A percentile compares a stretch with the other conserved stretches of the same genome.
phyloP scores from a whole-genome alignment of 2,329 filamentous ascomycete species.

The Hyphodiscus sp. region DNA sequence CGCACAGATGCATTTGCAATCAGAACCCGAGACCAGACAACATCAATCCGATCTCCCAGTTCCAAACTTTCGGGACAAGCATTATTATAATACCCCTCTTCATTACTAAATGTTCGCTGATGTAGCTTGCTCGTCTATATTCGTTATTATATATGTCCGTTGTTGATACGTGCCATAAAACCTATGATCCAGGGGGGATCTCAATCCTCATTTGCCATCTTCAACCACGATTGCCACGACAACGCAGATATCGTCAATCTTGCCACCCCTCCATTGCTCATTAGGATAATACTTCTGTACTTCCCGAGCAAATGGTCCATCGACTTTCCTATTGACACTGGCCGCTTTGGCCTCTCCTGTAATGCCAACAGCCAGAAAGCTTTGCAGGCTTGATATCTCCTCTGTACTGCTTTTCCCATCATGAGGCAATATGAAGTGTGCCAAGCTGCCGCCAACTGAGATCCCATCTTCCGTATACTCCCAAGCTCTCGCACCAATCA shows the following conservation, averaged over 20 bases:
- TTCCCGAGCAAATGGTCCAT: constrained; percentile 93
- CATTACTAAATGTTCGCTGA: background rate
- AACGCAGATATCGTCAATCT: constrained; percentile 92
- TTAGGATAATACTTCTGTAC: constrained; percentile 81
- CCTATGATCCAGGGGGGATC: background rate
- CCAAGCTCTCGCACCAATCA: constrained; percentile 74
- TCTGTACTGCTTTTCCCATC: constrained; percentile 31
- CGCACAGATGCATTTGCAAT: too few relatives aligned
- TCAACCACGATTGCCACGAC: constrained; percentile 74
- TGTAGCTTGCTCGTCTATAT: background rate
- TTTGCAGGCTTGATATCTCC: constrained; percentile 55
- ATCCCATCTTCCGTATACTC: constrained; percentile 54
- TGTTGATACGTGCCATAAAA: background rate
- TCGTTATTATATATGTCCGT: background rate
- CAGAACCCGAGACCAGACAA: background rate
- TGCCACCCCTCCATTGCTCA: constrained; percentile 85
- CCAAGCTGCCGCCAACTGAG: constrained; percentile 54
- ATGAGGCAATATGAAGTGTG: constrained; percentile 43
- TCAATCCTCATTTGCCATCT: constrained; percentile 33
- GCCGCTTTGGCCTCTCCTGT: constrained; percentile 77
- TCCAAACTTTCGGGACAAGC: background rate
- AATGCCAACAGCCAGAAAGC: constrained; percentile 70
- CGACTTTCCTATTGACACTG: constrained; percentile 71
- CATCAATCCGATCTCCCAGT: background rate
- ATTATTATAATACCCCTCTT: background rate